Evolutionary conservation across 768 basidiomycete species (phyloP).

Genomic region (Mycena pura): DNA sequence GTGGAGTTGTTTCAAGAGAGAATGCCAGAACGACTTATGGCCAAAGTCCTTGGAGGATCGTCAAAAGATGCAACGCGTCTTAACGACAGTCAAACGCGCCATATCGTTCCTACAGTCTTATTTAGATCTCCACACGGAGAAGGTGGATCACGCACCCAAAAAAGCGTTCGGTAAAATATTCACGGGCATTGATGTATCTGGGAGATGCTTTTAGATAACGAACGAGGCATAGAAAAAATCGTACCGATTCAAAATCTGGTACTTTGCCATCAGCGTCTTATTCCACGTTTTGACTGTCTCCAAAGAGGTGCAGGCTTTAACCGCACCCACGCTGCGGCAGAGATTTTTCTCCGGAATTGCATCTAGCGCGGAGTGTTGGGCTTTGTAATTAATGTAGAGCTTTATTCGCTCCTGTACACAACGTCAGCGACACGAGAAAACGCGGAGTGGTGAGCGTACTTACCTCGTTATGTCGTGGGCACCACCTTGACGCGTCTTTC

Average conservation of each 20-base stretch:
- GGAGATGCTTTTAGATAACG: neutral
- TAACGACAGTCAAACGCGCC: too few species aligned
- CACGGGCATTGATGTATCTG: conserved; percentile 47
- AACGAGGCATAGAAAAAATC: neutral
- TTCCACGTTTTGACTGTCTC: conserved; percentile 42
- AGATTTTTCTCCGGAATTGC: conserved; percentile 34
- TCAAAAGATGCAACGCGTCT: too few species aligned
- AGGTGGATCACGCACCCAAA: conserved; percentile 42
- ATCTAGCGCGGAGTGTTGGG: conserved; percentile 38
- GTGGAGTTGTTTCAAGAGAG: conserved; percentile 37
- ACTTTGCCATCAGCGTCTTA: conserved; percentile 37
- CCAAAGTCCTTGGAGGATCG: conserved; percentile 54
- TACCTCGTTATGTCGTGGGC: conserved; percentile 39
- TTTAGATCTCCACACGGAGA: neutral
- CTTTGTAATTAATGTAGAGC: conserved; percentile 45
- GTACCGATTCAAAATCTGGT: conserved; percentile 41
- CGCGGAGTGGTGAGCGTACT: neutral
- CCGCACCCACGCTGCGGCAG: conserved; percentile 29
- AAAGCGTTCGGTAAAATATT: conserved; percentile 46
- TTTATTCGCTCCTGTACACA: conserved; percentile 41
- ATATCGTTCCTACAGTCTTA: conserved; percentile 38
- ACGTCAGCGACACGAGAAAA: conserved; percentile 2
- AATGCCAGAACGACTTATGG: conserved; percentile 45
- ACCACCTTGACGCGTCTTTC: conserved; percentile 29
- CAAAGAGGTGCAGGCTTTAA: conserved; percentile 38